phyloP scores from a whole-genome alignment of 2,329 filamentous ascomycete species.

The Beauveria rudraprayagi region DNA sequence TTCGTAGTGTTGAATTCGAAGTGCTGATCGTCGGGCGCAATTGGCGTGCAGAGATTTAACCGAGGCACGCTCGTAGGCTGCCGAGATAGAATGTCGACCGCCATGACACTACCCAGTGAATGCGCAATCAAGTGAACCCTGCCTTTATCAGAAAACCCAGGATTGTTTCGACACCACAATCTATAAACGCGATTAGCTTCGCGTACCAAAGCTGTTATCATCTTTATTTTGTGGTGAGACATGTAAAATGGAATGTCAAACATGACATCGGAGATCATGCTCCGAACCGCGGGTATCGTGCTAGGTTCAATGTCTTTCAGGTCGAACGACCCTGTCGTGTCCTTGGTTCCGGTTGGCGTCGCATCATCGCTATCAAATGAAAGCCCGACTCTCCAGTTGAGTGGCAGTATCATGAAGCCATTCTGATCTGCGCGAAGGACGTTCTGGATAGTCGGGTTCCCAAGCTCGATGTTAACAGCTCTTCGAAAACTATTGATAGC shows the following conservation, averaged over 20 bases:
- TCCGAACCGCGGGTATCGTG: constrained; percentile 85
- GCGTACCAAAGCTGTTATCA: constrained; percentile 79
- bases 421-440: constrained; percentile 71
- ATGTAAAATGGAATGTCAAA: constrained; percentile 97
- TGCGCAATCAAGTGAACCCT: constrained; percentile 90
- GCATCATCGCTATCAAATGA: constrained; percentile 75
- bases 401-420: constrained; percentile 84
- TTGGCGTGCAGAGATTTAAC: constrained; percentile 34
- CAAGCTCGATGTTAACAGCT: constrained; percentile 76
- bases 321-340: constrained; percentile 50
- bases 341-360: constrained; percentile 45
- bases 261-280: constrained; percentile 95
- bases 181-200: constrained; percentile 96
- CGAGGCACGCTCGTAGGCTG: constrained; percentile 68
- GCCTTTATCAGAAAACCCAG: constrained; percentile 70
- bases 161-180: constrained; percentile 90
- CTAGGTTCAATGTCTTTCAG: constrained; percentile 88
- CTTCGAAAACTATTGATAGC: constrained; percentile 86
- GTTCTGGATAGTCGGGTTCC: constrained; percentile 63
- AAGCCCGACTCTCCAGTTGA: constrained; percentile 88
- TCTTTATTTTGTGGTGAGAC: constrained; percentile 90
- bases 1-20: constrained; percentile 93
- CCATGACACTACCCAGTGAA: constrained; percentile 90
- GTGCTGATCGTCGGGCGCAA: constrained; percentile 39
- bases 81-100: constrained; percentile 79